Percentiles rank a stretch among this genome's conserved stretches.
Evolutionary conservation across 306 rosid species (phyloP).

Genomic region (Quillaja saponaria): DNA sequence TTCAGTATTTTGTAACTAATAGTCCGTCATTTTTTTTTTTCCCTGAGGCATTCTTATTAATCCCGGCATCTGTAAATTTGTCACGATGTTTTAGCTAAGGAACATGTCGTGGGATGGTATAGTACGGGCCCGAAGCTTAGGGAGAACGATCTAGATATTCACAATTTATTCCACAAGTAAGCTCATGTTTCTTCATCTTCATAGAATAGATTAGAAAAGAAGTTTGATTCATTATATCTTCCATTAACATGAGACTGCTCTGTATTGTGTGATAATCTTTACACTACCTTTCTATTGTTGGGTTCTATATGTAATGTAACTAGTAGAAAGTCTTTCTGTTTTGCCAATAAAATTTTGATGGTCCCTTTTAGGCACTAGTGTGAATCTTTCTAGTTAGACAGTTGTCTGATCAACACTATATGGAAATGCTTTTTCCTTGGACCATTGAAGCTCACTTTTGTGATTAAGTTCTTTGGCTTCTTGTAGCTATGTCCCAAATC

Average conservation of each 20-base stretch:
- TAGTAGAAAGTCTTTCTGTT: neutral
- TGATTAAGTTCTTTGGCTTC: constrained; percentile 1
- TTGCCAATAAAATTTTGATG: neutral
- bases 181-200: constrained; percentile 6
- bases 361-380: neutral
- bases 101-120: constrained; percentile 93
- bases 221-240: neutral
- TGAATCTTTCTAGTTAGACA: neutral
- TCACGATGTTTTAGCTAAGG: constrained; percentile 63
- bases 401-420: neutral
- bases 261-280: neutral
- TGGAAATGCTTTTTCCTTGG: neutral
- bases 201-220: neutral
- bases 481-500: constrained; percentile 78
- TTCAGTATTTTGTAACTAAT: neutral
- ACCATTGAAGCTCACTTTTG: neutral
- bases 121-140: constrained; percentile 91
- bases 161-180: constrained; percentile 75
- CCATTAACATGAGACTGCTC: neutral
- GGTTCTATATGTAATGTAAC: neutral
- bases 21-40: neutral
- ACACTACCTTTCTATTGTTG: neutral
- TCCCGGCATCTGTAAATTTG: neutral
- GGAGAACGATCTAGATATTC: constrained; percentile 89
- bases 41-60: neutral